Conservation (phyloP, 192 early-diverging fungal genomes). For the Backusella luteola region DNA sequence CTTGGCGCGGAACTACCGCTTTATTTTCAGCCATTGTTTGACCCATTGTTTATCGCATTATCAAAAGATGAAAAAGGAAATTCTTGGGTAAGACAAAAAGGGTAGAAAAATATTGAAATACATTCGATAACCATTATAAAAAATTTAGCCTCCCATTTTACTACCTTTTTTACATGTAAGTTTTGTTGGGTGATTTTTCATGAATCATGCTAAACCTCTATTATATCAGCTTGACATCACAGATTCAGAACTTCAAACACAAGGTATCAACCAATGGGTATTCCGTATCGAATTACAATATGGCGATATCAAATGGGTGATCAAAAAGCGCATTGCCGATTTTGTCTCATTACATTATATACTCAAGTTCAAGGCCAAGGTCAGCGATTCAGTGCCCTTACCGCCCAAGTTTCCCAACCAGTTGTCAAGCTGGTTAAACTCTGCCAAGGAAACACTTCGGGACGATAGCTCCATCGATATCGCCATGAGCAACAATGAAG, state of each 20-base stretch:
- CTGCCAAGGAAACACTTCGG: conserved; percentile 18
- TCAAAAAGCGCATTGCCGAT: conserved; percentile 60
- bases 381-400: conserved; percentile 32
- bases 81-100: conserved; percentile 13
- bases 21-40: conserved; percentile 24
- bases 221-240: conserved; percentile 21
- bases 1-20: conserved; percentile 5
- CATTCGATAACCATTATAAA: too few relatives aligned
- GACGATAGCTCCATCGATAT: conserved; percentile 12
- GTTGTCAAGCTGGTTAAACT: conserved; percentile 15
- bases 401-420: conserved; percentile 38
- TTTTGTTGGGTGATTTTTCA: background rate
- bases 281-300: conserved; percentile 51
- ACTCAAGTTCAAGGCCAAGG: conserved; percentile 42
- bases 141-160: conserved; percentile 21
- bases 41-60: conserved; percentile 22
- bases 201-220: background rate
- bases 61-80: conserved; percentile 24
- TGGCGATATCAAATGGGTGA: conserved; percentile 78
- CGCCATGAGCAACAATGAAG: conserved; percentile 16
- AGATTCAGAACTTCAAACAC: conserved; percentile 27
- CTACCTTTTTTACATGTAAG: conserved; percentile 16
- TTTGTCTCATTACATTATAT: conserved; percentile 66
- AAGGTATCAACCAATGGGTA: conserved; percentile 33
- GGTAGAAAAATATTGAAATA: too few relatives aligned